Evolutionary conservation across 257 asterid species (phyloP).

Genomic region (Handroanthus guayacan): DNA sequence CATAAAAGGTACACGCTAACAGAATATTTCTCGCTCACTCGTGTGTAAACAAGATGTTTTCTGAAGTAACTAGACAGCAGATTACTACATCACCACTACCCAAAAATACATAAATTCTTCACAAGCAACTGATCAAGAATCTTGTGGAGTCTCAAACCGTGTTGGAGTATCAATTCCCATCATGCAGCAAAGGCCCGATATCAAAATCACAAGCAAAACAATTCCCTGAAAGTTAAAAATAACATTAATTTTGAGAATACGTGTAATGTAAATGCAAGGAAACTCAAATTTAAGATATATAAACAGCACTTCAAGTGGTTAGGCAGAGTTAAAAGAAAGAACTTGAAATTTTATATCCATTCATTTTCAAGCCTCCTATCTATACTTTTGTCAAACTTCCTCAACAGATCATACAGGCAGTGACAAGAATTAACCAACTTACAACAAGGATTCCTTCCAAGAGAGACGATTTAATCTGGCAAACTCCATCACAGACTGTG

Average conservation of each 20-base stretch:
- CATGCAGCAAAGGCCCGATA: conserved; percentile 99
- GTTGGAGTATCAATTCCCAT: conserved; percentile 97
- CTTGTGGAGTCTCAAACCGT: conserved; percentile 90
- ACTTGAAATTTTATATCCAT: neutral
- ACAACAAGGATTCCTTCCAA: conserved; percentile 94
- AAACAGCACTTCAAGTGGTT: conserved; percentile 17
- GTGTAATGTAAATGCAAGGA: conserved; percentile 3
- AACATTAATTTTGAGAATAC: conserved; percentile 15
- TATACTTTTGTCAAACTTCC: conserved; percentile 1
- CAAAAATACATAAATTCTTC: conserved; percentile 33
- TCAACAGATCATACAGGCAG: conserved; percentile 29
- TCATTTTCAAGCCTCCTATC: neutral
- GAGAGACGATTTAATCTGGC: conserved; percentile 89
- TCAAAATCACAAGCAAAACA: conserved; percentile 82
- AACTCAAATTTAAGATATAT: neutral
- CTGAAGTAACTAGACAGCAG: conserved; percentile 39
- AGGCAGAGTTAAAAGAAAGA: neutral
- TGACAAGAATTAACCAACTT: conserved; percentile 40
- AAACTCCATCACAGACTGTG: conserved; percentile 82
- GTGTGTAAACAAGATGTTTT: conserved; percentile 22
- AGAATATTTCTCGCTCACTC: conserved; percentile 34
- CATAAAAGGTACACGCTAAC: conserved; percentile 31
- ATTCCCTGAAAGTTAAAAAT: conserved; percentile 64
- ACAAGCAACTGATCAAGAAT: conserved; percentile 55
- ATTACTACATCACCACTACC: conserved; percentile 31